Evolutionary conservation across 352 stramenopile genomes (phyloP), one percentile per base, ranked within the genome.

Genomic region (Phytophthora agathidicida): DNA sequence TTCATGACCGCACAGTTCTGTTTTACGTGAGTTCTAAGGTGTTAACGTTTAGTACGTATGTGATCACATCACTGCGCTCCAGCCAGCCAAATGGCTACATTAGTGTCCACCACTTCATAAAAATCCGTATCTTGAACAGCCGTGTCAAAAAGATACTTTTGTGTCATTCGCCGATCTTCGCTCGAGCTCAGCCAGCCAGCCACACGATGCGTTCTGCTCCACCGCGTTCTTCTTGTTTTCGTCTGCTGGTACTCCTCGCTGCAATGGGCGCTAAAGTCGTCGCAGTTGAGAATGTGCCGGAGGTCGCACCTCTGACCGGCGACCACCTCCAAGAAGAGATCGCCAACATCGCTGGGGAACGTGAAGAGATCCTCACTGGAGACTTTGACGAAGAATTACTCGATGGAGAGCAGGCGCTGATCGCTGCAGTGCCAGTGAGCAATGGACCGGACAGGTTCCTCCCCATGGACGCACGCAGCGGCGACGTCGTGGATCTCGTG

Each of bases 401-500:
- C 2, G 45, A 59, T 11, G 60, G 54, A 41, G 53, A 69, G 8
- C 31, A 69, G 51, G 46, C 53, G 2, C 35, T 69, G 22, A 33
- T 68, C 35, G 51, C 60, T 30, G 59, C 52, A 3, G 51, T 32
- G 20, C 57, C 60, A 1, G 49, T 64, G 45, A 39, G n/a, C n/a
- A n/a, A 58, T 47, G 31, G 57, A n/a, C 59, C 59, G 0, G 65
- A 73, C 59, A 39, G 31, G 30, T 69, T 73, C 27, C 10, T 50
- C 3, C 42, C 49, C 17, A 56, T 73, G 59, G 53, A 69, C 37
- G 48, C 42, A 23, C 59, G 43, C 47, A 63, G 52, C 17, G 30
- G 35, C 6, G 27, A 65, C 17, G 63, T 89, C 8, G 30, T 66
- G 30, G 42, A 68, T 9, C 61, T 89, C 13, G 65, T 87, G 39